Conservation (phyloP, 139 green algal species). For the Micromonas commoda region DNA sequence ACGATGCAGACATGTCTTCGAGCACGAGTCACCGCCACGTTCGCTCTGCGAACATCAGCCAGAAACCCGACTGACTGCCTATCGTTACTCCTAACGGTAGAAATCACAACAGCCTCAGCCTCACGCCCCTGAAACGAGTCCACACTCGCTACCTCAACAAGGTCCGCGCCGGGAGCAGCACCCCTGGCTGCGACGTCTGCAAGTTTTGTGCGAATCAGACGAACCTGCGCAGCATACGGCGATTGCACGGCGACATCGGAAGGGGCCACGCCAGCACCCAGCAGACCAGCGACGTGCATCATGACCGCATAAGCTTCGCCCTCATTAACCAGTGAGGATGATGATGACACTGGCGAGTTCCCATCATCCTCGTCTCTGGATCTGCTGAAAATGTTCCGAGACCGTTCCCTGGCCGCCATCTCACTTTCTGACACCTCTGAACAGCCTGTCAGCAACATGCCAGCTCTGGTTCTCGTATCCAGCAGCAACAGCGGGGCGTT, state of each 20-base stretch:
- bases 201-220: constrained; percentile 31
- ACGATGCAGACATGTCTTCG: constrained; percentile 41
- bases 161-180: constrained; percentile 16
- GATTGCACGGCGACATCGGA: constrained; percentile 35
- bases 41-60: constrained; percentile 44
- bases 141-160: constrained; percentile 45
- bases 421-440: constrained; percentile 22
- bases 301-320: constrained; percentile 35
- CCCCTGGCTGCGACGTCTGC: constrained; percentile 26
- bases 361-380: too few species aligned
- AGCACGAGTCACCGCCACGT: constrained; percentile 50
- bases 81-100: constrained; percentile 47
- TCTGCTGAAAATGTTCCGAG: too few species aligned
- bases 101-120: constrained; percentile 48
- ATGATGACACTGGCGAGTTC: background rate
- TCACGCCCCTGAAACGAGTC: constrained; percentile 50
- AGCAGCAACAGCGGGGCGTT: constrained; percentile 31
- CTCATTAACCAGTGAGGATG: constrained; percentile 9
- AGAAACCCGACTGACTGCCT: constrained; percentile 46
- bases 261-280: constrained; percentile 30
- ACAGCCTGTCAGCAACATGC: constrained; percentile 27
- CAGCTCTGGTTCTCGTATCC: constrained; percentile 26
- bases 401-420: background rate
- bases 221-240: constrained; percentile 45
- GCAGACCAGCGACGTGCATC: constrained; percentile 32